Base-by-base conservation (phyloP, 306 rosid genomes). In the Cyamopsis tetragonoloba region DNA sequence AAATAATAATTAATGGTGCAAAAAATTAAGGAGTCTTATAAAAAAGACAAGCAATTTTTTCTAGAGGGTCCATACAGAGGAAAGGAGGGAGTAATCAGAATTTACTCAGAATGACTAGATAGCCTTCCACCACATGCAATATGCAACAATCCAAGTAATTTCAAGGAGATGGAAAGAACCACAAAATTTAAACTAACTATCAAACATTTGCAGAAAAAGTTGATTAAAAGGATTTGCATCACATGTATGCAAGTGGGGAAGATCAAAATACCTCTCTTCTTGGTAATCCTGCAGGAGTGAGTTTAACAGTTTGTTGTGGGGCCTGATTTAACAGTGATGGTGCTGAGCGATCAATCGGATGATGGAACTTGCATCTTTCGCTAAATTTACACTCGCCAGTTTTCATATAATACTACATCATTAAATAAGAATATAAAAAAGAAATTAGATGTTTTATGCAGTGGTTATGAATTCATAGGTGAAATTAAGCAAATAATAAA, bases 231-330 rank as follows among this genome's bases (percentile, higher is more conserved):
- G 38, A 43, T 27, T 76, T 42, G 62, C 14, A 38, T 39, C 23
- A n/a, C n/a, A 31, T 2, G 50, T 10, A 57, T 65, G 65, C 30
- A 32, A 6, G 70, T 57, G 61, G 42, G 20, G 32, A 53, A 12
- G 19, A 41, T 28, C 35, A 28, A 53, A 66, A 65, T 80, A 93
- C 98, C 97, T 93, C 98, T 83, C 98, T 88, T 82, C 98, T 83
- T 20, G 98, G 98, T 73, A 88, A 77, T 55, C 98, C 98, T 23
- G 98, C 98, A 46, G 79, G 90, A 72, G 97, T 88, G 62, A 93
- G 97, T 50, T 84, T 89, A 42, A 89, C 83, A 66, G 62, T 62
- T 68, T 74, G 79, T 53, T 74, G 85, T 28, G 60, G 38, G 42
- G 73, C 84, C 76, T 55, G 82, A 28, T 62, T 78, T 66, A 85